Conservation (phyloP, 2,329 filamentous ascomycete species). For the Trichoderma sp. region DNA sequence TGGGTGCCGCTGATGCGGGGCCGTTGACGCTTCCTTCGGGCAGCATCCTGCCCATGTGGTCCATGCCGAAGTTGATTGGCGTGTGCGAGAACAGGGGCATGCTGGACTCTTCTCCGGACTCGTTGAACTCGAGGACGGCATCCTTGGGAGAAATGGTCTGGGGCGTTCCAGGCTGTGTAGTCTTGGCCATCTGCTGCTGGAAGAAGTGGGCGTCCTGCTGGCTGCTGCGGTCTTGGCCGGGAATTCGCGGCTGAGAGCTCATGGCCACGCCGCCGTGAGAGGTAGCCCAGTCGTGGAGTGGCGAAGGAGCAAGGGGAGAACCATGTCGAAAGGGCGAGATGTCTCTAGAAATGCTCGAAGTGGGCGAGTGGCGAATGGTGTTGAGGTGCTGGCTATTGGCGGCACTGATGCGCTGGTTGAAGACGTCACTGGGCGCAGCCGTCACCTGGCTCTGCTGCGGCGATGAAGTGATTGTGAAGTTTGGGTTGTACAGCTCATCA, state of each 20-base stretch:
- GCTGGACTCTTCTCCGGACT: slow-evolving; percentile 61
- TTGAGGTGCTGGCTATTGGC: slow-evolving; percentile 71
- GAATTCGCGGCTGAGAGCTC: slow-evolving; percentile 55
- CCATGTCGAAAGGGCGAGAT: slow-evolving; percentile 44
- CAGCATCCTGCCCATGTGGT: slow-evolving; percentile 38
- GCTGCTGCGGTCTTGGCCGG: slow-evolving; percentile 51
- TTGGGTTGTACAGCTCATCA: slow-evolving; percentile 80
- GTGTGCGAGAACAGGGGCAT: slow-evolving; percentile 70
- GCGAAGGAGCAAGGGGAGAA: slow-evolving; percentile 69
- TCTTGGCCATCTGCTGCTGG: slow-evolving; percentile 40
- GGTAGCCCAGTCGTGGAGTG: slow-evolving; percentile 42
- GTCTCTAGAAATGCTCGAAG: slow-evolving; percentile 47
- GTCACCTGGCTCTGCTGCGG: slow-evolving; percentile 45
- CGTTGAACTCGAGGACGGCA: slow-evolving; percentile 79
- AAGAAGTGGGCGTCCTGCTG: slow-evolving; percentile 53
- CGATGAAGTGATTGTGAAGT: slow-evolving; percentile 56
- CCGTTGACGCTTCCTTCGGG: slow-evolving; percentile 23
- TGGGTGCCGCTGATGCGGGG: background rate
- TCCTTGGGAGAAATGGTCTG: slow-evolving; percentile 96
- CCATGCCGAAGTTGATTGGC: slow-evolving; percentile 45
- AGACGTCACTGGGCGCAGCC: slow-evolving; percentile 56
- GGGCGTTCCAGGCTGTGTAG: slow-evolving; percentile 49
- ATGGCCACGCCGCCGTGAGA: slow-evolving; percentile 34
- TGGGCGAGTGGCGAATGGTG: slow-evolving; percentile 49
- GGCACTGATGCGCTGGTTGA: slow-evolving; percentile 73